Percentiles rank a stretch among this genome's conserved stretches.
These are phyloP conservation scores for Meyerozyma carpophila DNA, from an alignment of 1,139 yeast genomes.

Conservation along the genomic window DNA sequence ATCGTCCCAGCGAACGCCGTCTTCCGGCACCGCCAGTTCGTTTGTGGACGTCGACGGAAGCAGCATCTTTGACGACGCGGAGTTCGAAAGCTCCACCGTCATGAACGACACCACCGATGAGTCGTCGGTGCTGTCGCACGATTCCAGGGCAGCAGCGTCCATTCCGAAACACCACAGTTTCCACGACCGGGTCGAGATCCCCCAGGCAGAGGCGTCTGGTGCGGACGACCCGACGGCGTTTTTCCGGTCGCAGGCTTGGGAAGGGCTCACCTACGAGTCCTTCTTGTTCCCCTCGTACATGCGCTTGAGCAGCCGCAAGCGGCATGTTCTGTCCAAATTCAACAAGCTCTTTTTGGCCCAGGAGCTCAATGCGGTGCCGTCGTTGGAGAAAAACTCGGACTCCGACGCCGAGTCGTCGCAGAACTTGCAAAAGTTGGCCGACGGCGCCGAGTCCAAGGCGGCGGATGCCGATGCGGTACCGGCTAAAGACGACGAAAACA, in stretches of 20 bases:
- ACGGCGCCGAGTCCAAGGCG: slow-evolving; percentile 6
- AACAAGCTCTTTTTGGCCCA: slow-evolving; percentile 74
- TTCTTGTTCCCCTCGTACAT: slow-evolving; percentile 51
- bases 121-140: background rate
- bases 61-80: slow-evolving; percentile 3
- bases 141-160: background rate
- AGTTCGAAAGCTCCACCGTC: slow-evolving; percentile 4
- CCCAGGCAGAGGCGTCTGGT: background rate
- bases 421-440: slow-evolving; percentile 2
- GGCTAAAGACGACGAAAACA: slow-evolving; percentile 4
- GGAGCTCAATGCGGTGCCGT: slow-evolving; percentile 45
- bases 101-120: background rate
- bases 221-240: background rate
- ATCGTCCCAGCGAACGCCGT: background rate
- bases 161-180: background rate
- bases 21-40: background rate
- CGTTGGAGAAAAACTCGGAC: slow-evolving; percentile 5
- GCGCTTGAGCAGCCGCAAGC: slow-evolving; percentile 40
- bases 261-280: slow-evolving; percentile 32
- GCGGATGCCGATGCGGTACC: slow-evolving; percentile 5
- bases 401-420: slow-evolving; percentile 6
- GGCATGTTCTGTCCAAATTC: slow-evolving; percentile 39
- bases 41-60: slow-evolving; percentile 2
- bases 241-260: slow-evolving; percentile 21
- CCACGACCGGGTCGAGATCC: slow-evolving; percentile 2